Evolutionary conservation across 2,329 filamentous ascomycete species (phyloP).

Genomic region (Arthrinium puccinioides): DNA sequence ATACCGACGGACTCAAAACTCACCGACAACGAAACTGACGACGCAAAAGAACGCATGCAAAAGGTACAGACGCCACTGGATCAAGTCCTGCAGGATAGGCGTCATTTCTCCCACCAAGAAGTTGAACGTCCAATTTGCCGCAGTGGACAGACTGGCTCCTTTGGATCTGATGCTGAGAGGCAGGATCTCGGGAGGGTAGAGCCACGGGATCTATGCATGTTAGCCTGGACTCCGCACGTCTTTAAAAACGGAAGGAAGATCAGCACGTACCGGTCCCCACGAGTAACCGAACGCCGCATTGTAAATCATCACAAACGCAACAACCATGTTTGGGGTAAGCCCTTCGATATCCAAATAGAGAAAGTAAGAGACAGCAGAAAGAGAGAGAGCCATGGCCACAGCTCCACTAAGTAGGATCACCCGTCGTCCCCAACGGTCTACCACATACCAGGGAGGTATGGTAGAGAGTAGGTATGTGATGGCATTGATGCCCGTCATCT

Average conservation of each 20-base stretch:
- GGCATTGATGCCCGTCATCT: constrained; percentile 96
- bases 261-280: constrained; percentile 66
- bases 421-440: constrained; percentile 85
- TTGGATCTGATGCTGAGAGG: constrained; percentile 95
- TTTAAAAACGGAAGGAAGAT: background rate
- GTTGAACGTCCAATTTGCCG: constrained; percentile 97
- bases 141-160: constrained; percentile 91
- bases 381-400: constrained; percentile 78
- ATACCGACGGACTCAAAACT: constrained; percentile 28
- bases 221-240: background rate
- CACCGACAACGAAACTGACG: constrained; percentile 91
- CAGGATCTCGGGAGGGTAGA: constrained; percentile 97
- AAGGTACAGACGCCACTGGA: constrained; percentile 89
- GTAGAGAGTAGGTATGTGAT: constrained; percentile 86
- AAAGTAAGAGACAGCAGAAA: constrained; percentile 91
- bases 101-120: constrained; percentile 96
- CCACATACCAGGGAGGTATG: constrained; percentile 93
- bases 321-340: constrained; percentile 78
- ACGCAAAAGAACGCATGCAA: constrained; percentile 97
- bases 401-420: constrained; percentile 87
- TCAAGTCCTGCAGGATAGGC: constrained; percentile 83
- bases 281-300: constrained; percentile 92
- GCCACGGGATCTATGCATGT: constrained; percentile 67
- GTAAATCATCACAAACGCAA: constrained; percentile 95
- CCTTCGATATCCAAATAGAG: constrained; percentile 76